phyloP scores from a whole-genome alignment of 257 asterid species.

The Verbascum thapsus region DNA sequence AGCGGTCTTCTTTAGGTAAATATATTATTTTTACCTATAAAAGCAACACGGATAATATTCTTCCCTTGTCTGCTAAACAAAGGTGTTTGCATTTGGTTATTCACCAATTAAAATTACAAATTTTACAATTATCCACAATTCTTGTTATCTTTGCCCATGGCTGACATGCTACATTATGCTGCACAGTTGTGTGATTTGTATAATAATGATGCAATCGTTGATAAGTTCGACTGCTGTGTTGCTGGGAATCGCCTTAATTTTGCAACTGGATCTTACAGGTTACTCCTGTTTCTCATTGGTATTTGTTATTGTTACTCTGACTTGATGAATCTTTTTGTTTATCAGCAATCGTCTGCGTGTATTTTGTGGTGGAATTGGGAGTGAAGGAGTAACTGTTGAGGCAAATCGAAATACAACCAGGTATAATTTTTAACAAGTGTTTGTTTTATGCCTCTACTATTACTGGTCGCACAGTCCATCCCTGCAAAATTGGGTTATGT shows the following conservation, averaged over 20 bases:
- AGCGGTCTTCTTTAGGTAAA: too few relatives aligned
- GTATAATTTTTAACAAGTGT: constrained; percentile 15
- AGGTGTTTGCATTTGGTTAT: neutral
- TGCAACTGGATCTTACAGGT: constrained; percentile 87
- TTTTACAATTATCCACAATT: constrained; percentile 13
- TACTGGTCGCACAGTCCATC: too few relatives aligned
- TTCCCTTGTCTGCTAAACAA: too few relatives aligned
- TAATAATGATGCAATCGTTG: constrained; percentile 72
- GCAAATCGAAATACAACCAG: constrained; percentile 51
- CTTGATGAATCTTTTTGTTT: constrained; percentile 1
- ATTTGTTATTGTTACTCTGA: constrained; percentile 6
- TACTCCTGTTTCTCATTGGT: constrained; percentile 23
- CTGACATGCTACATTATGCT: constrained; percentile 35
- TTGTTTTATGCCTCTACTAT: too few relatives aligned
- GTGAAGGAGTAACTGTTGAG: constrained; percentile 56
- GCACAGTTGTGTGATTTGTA: constrained; percentile 68
- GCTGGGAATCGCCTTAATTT: constrained; percentile 64
- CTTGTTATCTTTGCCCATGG: constrained; percentile 4
- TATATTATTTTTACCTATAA: too few relatives aligned
- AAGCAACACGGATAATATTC: too few relatives aligned
- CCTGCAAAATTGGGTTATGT: too few relatives aligned
- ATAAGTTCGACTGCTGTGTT: constrained; percentile 73
- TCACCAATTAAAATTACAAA: constrained; percentile 6
- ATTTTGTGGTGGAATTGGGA: constrained; percentile 51
- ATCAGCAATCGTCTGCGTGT: constrained; percentile 55